phyloP scores from a whole-genome alignment of 768 basidiomycete species.

The Lactarius quietus region DNA sequence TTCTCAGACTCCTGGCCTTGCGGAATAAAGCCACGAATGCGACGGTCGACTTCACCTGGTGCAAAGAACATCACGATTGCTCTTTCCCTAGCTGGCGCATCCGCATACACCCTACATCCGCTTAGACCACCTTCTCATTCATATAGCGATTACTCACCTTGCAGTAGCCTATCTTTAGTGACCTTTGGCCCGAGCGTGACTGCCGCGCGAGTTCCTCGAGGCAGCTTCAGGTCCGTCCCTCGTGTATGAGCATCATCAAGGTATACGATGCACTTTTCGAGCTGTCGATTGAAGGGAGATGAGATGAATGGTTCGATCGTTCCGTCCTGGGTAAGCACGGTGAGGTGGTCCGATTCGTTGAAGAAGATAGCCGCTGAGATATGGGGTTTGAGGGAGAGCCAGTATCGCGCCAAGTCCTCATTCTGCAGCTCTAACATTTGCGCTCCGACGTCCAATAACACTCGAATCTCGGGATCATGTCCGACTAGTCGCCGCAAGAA shows the following conservation, averaged over 20 bases:
- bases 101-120: too few species aligned
- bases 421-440: constrained; percentile 52
- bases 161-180: constrained; percentile 48
- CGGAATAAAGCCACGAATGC: too few species aligned
- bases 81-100: too few species aligned
- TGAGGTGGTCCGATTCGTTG: constrained; percentile 33
- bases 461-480: constrained; percentile 39
- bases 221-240: constrained; percentile 52
- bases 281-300: constrained; percentile 36
- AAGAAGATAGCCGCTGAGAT: constrained; percentile 43
- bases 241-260: constrained; percentile 51
- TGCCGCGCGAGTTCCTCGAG: constrained; percentile 38
- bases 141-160: constrained; percentile 36
- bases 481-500: constrained; percentile 35
- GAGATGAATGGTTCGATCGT: constrained; percentile 34
- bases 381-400: constrained; percentile 34
- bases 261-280: constrained; percentile 43
- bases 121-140: too few species aligned
- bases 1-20: too few species aligned
- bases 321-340: constrained; percentile 38
- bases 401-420: constrained; percentile 36
- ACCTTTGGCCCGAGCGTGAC: constrained; percentile 49
- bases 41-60: too few species aligned
- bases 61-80: too few species aligned
- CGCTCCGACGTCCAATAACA: constrained; percentile 53